Percentiles rank a stretch among this genome's conserved stretches.
Evolutionary conservation across 2,329 filamentous ascomycete species (phyloP).

Genomic region (Penicillium fuscoglaucum): DNA sequence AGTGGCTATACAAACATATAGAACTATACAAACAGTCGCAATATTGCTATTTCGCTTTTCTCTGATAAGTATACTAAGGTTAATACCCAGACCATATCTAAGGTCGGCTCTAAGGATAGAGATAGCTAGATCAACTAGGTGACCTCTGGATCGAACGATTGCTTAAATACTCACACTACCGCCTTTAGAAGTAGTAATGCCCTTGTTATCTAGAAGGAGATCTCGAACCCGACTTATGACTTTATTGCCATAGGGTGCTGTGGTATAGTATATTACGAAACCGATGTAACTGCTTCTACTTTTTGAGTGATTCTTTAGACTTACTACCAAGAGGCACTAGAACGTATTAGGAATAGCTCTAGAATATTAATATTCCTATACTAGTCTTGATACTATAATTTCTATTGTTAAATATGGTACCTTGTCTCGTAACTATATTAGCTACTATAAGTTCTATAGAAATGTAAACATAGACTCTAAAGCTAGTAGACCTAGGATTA

Average conservation of each 20-base stretch:
- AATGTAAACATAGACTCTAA: too few species aligned
- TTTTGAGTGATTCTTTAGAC: too few species aligned
- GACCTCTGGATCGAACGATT: constrained; percentile 54
- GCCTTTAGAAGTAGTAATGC: constrained; percentile 55
- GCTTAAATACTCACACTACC: constrained; percentile 60
- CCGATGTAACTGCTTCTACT: too few species aligned
- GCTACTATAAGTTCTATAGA: too few species aligned
- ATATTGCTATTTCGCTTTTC: constrained; percentile 60
- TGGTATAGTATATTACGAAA: too few species aligned
- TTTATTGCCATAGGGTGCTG: constrained; percentile 61
- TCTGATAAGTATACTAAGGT: constrained; percentile 59
- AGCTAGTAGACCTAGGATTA: too few species aligned
- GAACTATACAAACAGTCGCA: constrained; percentile 59
- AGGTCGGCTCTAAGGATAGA: constrained; percentile 54
- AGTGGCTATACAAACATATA: constrained; percentile 53
- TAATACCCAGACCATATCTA: constrained; percentile 55
- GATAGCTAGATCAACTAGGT: constrained; percentile 63
- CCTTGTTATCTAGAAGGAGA: constrained; percentile 63
- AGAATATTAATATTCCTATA: too few species aligned
- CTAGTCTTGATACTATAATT: too few species aligned
- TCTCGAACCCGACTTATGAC: constrained; percentile 56
- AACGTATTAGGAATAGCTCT: too few species aligned
- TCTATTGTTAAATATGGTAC: too few species aligned
- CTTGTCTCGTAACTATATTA: too few species aligned
- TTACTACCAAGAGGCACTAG: too few species aligned